Conservation (phyloP, 2,329 filamentous ascomycete genomes). For the Trichophyton simii region DNA sequence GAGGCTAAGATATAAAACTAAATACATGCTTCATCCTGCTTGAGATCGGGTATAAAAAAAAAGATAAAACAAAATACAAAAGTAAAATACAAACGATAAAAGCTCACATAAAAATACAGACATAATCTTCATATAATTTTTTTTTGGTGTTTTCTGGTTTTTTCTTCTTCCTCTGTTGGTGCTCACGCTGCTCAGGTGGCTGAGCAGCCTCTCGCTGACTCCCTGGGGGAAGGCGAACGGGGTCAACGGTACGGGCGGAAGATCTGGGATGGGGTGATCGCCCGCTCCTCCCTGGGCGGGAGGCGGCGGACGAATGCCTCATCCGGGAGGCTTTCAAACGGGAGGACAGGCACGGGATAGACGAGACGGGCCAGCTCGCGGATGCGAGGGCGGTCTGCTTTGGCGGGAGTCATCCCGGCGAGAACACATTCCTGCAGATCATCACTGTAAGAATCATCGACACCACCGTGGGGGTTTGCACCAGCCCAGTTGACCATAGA, state of each 20-base stretch:
- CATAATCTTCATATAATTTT: background rate
- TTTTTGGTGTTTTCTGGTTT: background rate
- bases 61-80: background rate
- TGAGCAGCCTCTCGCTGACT: background rate
- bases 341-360: background rate
- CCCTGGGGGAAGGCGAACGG: background rate
- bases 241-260: background rate
- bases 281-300: background rate
- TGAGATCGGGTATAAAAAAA: background rate
- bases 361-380: conserved; percentile 4
- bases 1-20: background rate
- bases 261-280: background rate
- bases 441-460: conserved; percentile 1
- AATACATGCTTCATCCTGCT: background rate
- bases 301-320: conserved; percentile 1
- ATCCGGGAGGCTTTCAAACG: background rate
- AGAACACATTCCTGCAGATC: background rate
- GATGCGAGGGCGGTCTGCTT: background rate
- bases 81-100: background rate
- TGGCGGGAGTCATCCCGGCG: background rate
- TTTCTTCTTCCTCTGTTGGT: background rate
- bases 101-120: background rate
- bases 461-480: conserved; percentile 5
- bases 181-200: background rate
- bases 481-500: background rate